Conservation (phyloP, 257 asterid species). For the Nicotiana benthamiana region DNA sequence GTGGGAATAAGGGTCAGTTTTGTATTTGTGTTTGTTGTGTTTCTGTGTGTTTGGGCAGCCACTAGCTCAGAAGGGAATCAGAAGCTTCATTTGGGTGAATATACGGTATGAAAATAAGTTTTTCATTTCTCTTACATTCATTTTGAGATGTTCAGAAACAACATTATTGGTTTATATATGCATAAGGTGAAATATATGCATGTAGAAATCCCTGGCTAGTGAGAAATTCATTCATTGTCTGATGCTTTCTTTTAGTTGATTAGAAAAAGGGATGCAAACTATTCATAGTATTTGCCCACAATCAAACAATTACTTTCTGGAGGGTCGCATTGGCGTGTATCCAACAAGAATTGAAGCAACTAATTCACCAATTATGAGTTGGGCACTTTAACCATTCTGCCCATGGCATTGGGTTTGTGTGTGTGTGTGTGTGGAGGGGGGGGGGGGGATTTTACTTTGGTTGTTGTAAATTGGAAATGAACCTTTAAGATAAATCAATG, state of each 20-base stretch:
- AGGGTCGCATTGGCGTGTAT: neutral
- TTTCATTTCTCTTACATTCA: neutral
- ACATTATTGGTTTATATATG: neutral
- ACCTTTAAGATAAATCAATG: neutral
- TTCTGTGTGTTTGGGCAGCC: constrained; percentile 6
- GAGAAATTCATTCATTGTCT: neutral
- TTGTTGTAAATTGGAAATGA: neutral
- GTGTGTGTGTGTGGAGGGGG: no score
- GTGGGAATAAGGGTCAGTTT: constrained; percentile 3
- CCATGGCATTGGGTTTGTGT: neutral
- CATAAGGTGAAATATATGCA: neutral
- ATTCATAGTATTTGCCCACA: neutral
- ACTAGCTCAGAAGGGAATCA: neutral
- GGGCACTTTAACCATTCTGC: constrained; percentile 1
- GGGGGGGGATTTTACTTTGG: no score
- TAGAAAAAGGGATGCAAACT: neutral
- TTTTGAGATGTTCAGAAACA: neutral
- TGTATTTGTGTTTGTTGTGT: neutral
- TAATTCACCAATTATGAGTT: constrained; percentile 3
- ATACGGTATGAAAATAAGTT: constrained; percentile 2
- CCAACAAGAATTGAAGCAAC: neutral
- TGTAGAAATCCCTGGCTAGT: neutral
- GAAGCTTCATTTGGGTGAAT: neutral
- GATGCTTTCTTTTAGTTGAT: neutral
- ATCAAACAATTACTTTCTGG: neutral